A percentile compares a stretch with the other conserved stretches of the same genome.
Conservation (phyloP, 371 early-diverging fungal species). For the Nematocida displodere region DNA sequence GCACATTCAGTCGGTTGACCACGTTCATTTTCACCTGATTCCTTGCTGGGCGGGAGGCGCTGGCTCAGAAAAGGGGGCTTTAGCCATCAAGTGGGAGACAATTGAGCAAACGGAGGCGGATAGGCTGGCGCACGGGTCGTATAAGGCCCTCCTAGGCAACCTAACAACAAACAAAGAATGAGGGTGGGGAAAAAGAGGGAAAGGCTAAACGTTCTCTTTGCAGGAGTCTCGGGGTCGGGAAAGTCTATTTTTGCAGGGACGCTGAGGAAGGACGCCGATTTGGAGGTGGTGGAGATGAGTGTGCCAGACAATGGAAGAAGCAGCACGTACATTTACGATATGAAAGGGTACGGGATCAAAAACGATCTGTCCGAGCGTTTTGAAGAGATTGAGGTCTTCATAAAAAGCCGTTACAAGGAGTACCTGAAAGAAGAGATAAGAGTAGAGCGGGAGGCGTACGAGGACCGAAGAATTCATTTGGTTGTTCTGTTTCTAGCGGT, state of each 20-base stretch:
- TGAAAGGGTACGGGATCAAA: constrained; percentile 58
- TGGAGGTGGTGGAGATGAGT: constrained; percentile 16
- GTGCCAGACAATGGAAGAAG: background rate
- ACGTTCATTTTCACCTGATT: constrained; percentile 65
- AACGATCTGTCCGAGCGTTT: constrained; percentile 49
- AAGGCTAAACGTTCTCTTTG: constrained; percentile 27
- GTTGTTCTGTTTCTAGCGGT: constrained; percentile 60
- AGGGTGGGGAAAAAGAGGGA: background rate
- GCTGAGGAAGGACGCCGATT: background rate
- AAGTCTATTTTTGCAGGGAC: constrained; percentile 15
- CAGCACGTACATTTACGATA: constrained; percentile 44
- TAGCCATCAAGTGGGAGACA: constrained; percentile 7
- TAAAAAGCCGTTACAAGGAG: constrained; percentile 58
- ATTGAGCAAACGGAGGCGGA: background rate
- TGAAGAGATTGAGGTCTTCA: constrained; percentile 54
- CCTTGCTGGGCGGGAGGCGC: constrained; percentile 48
- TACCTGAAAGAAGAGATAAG: constrained; percentile 64
- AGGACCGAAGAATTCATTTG: constrained; percentile 63
- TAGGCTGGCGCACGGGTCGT: background rate
- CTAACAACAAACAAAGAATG: constrained; percentile 19
- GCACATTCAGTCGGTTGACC: constrained; percentile 59
- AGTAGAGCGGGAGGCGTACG: constrained; percentile 62
- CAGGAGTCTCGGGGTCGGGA: constrained; percentile 6
- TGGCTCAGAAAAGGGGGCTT: constrained; percentile 32
- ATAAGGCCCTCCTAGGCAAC: background rate